Evolutionary conservation across 768 basidiomycete species (phyloP), one percentile per base, ranked within the genome.

Genomic region (Udeniomyces megalosporus): DNA sequence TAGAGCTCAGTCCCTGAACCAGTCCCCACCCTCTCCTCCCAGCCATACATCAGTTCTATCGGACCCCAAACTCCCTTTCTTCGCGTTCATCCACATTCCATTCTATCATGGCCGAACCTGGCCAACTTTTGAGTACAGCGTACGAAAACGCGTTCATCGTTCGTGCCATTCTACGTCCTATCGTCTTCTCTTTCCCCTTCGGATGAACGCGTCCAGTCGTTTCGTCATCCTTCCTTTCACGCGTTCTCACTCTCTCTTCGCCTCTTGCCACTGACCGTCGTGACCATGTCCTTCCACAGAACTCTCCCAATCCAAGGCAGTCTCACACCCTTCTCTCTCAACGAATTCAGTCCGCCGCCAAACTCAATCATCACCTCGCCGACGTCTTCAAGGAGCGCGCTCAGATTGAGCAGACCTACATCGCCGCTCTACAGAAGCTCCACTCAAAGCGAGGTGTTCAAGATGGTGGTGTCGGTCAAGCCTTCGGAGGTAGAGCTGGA

Each of bases 341-440:
- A 0, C 66, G 72, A 0, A 45, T 72, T 7, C 65, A 68, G 7
- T 57, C 66, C 31, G 70, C 72, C 0, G 67, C 67, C 1, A 68
- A 70, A 24, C 68, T 70, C 48, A 64, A 71, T 45, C 70, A 73
- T 47, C 65, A 68, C 2, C 55, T 75, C 2, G 70, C 71, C 44
- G 74, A 74, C 53, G 64, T 73, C 44, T 71, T 68, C 65, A 70
- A 69, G 47, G 71, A 73, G 57, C 65, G 74, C 12, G 70, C 73
- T 0, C 63, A 65, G 3, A 69, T 72, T 42, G 74, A 75, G 63
- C 60, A 66, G 24, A 62, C 67, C 26, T 75, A 75, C 64, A 71
- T 71, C 0, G 70, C 70, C 17, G 59, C 66, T 35, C 66, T 75
- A 29, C 61, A 69, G 15, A 75, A 75, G 65, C 60, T 73, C 2